phyloP scores from a whole-genome alignment of 73 alveolate species.

The Symbiodinium pilosum region DNA sequence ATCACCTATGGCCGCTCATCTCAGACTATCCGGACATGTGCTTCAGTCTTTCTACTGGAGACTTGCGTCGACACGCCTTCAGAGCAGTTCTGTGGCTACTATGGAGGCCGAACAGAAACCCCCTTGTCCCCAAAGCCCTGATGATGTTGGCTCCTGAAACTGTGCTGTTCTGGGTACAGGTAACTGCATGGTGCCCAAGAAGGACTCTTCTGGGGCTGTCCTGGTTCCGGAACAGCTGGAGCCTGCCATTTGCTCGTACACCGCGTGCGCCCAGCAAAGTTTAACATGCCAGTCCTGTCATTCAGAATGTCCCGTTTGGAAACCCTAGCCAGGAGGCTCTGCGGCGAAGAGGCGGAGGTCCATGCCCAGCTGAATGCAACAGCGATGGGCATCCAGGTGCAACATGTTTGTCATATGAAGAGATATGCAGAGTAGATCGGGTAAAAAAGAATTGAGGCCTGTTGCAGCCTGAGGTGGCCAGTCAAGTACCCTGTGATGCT shows the following conservation, averaged over 20 bases:
- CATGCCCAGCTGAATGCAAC: neutral
- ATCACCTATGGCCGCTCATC: neutral
- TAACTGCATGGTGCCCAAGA: neutral
- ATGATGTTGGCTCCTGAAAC: neutral
- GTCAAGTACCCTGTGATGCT: neutral
- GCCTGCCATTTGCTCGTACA: neutral
- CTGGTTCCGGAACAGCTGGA: constrained; percentile 13
- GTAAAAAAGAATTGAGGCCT: no score
- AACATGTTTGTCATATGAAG: no score
- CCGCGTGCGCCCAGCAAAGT: constrained; percentile 16
- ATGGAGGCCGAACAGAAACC: neutral
- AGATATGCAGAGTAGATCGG: no score
- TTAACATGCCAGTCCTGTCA: no score
- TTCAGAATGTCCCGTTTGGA: no score
- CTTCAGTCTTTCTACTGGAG: neutral
- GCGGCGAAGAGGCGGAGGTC: constrained; percentile 32
- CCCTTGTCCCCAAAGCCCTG: no score
- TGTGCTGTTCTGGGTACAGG: neutral
- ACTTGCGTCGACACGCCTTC: neutral
- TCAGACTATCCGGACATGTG: neutral
- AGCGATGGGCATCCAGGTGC: neutral
- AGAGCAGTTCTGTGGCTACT: constrained; percentile 18
- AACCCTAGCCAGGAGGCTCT: neutral
- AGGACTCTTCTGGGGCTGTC: neutral
- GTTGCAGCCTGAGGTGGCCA: no score